Evolutionary conservation across 805 yeast genomes (phyloP), one percentile per base, ranked within the genome.

Genomic region (Cyberlindnera euphorbiiphila): DNA sequence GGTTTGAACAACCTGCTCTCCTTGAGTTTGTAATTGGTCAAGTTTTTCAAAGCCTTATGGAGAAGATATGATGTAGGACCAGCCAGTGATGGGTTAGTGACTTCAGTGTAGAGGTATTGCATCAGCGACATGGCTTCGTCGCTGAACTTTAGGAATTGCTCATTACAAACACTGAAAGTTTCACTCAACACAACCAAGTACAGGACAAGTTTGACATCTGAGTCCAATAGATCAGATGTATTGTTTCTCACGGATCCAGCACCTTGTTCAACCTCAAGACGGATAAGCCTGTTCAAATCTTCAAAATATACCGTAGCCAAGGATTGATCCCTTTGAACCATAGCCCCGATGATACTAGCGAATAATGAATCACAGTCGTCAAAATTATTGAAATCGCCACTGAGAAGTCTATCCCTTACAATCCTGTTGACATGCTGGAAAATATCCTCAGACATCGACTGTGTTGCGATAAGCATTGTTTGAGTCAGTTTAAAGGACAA

Each of bases 161-260:
- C 61, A n/a, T 79, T 79, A 1, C 91, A 81, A 39, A 82, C 82
- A 17, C 87, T 77, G 26, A 84, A 57, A 18, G 80, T 66, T 54
- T 86, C 89, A 53, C 81, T 78, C 29, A 89, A 59, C 3, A 87
- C 73, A 4, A 80, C 71, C 22, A 85, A 56, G 52, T 81, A 75
- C 76, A 95, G 77, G 21, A 77, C 76, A 8, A 93, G 61, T 14
- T 80, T 74, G 21, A 81, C 81, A 59, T 93, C 98, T 28, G 88
- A 71, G n/a, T 85, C 85, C 19, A 78, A 68, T 18, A 83, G 68
- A 21, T 83, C 89, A 6, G 72, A 65, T 0, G 81, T 76, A 5
- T 68, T 76, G 28, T 59, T 71, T 56, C 96, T 72, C 0, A 79
- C 65, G 1, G 73, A 61, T 4, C 97, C 98, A 0, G 97, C 97